Percentiles rank a stretch among this genome's conserved stretches.
Evolutionary conservation across 495 filamentous ascomycete species (phyloP).

Genomic region (Filosporella fistucella): DNA sequence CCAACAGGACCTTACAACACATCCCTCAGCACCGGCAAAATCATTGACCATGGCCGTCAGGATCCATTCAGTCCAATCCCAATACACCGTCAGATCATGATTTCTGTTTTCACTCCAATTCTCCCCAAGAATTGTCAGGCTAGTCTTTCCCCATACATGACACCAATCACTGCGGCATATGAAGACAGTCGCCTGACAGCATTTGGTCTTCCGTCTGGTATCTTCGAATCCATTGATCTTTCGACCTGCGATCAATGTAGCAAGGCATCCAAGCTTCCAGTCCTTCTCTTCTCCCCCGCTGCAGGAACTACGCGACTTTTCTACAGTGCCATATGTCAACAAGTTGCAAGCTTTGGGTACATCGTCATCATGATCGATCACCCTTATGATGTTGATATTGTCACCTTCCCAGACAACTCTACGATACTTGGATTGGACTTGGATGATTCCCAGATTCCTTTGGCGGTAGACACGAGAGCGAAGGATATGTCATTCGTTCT

Average conservation of each 20-base stretch:
- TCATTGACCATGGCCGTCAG: constrained; percentile 28
- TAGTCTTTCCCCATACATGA: constrained; percentile 15
- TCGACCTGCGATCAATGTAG: neutral
- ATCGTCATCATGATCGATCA: constrained; percentile 44
- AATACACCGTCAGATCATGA: constrained; percentile 28
- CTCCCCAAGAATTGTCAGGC: constrained; percentile 14
- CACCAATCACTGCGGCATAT: constrained; percentile 11
- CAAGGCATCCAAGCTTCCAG: neutral
- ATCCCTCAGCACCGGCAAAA: constrained; percentile 18
- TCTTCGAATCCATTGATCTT: constrained; percentile 9
- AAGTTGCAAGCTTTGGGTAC: constrained; percentile 44
- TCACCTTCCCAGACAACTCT: constrained; percentile 41
- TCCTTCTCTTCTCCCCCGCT: constrained; percentile 39
- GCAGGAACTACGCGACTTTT: constrained; percentile 26
- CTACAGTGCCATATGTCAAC: constrained; percentile 39
- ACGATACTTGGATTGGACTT: constrained; percentile 3
- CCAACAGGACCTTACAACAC: constrained; percentile 26
- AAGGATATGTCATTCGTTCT: constrained; percentile 34
- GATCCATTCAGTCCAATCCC: constrained; percentile 33
- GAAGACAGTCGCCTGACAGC: neutral
- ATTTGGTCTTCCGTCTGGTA: constrained; percentile 7
- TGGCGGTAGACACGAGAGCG: constrained; percentile 24
- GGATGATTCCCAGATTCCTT: constrained; percentile 1
- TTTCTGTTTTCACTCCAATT: constrained; percentile 31
- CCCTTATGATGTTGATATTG: constrained; percentile 40